Conservation (phyloP, 805 yeast genomes). For the Yamadazyma sp. region DNA sequence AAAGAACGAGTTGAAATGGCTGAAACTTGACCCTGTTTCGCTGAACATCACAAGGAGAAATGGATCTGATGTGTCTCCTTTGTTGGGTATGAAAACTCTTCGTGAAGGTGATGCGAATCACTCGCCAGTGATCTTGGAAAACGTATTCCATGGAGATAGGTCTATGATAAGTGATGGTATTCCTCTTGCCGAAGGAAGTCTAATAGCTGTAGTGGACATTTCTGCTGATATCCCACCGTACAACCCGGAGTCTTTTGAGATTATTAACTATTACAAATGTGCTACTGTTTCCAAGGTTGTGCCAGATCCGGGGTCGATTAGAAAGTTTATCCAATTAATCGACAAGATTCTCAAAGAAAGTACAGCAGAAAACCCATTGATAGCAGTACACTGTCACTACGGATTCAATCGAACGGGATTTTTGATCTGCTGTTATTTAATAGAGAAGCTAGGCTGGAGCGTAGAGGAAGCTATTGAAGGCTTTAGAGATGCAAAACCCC, state of each 20-base stretch:
- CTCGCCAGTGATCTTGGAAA: constrained; percentile 57
- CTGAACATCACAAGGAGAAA: constrained; percentile 36
- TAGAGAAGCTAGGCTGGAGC: constrained; percentile 57
- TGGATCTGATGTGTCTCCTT: constrained; percentile 39
- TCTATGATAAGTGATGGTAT: neutral
- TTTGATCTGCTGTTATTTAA: constrained; percentile 64
- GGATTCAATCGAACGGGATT: constrained; percentile 82
- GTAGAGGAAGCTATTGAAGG: constrained; percentile 65
- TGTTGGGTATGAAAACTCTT: constrained; percentile 73
- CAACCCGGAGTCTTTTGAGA: constrained; percentile 54
- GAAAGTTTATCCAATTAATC: constrained; percentile 53
- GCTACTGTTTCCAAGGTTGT: constrained; percentile 79
- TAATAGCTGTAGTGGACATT: constrained; percentile 65
- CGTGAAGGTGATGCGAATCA: constrained; percentile 62
- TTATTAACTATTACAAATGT: constrained; percentile 63
- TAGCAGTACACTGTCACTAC: constrained; percentile 78
- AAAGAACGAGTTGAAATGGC: constrained; percentile 75
- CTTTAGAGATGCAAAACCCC: constrained; percentile 56
- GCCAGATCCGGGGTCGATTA: constrained; percentile 61
- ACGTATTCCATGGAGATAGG: constrained; percentile 30
- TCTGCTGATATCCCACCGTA: constrained; percentile 72
- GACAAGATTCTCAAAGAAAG: constrained; percentile 41
- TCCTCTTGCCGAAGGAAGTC: constrained; percentile 28
- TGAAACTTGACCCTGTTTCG: constrained; percentile 52
- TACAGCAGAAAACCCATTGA: constrained; percentile 30